Evolutionary conservation across 495 filamentous ascomycete genomes (phyloP).

Genomic region (Podospora comata): DNA sequence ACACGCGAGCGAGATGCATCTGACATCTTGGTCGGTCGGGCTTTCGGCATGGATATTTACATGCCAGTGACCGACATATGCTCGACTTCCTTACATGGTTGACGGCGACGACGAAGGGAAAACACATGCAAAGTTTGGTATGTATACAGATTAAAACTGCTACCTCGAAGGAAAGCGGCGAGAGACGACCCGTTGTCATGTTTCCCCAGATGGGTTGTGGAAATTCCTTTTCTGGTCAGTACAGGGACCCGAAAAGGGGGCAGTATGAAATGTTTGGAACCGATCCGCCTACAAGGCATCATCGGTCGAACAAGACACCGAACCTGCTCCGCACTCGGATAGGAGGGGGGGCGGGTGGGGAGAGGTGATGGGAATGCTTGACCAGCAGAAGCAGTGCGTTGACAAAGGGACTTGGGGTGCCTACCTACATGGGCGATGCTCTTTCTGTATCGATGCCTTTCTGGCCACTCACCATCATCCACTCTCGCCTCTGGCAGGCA

Average conservation of each 20-base stretch:
- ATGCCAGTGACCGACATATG: background rate
- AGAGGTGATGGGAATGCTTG: background rate
- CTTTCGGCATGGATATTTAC: background rate
- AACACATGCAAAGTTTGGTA: background rate
- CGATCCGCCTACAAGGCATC: background rate
- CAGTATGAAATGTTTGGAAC: background rate
- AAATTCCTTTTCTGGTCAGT: background rate
- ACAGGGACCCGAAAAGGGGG: background rate
- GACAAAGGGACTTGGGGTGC: background rate
- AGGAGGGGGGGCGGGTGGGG: background rate
- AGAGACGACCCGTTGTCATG: background rate
- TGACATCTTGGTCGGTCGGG: constrained; percentile 1
- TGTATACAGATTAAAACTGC: constrained; percentile 5
- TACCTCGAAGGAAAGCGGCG: background rate
- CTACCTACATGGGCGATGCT: background rate
- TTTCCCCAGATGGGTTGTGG: background rate
- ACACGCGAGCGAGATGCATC: constrained; percentile 14
- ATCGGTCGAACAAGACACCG: constrained; percentile 5
- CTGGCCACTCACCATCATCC: background rate
- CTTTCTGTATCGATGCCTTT: background rate
- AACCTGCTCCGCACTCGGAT: background rate
- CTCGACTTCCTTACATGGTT: constrained; percentile 4
- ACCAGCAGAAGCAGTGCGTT: background rate
- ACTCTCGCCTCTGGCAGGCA: background rate
- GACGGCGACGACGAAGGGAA: background rate